Percentiles rank a stretch among this genome's conserved stretches.
These are phyloP conservation scores for Cryptococcus sp. DNA, from an alignment of 1,284 basidiomycete genomes.

Conservation along the genomic window DNA sequence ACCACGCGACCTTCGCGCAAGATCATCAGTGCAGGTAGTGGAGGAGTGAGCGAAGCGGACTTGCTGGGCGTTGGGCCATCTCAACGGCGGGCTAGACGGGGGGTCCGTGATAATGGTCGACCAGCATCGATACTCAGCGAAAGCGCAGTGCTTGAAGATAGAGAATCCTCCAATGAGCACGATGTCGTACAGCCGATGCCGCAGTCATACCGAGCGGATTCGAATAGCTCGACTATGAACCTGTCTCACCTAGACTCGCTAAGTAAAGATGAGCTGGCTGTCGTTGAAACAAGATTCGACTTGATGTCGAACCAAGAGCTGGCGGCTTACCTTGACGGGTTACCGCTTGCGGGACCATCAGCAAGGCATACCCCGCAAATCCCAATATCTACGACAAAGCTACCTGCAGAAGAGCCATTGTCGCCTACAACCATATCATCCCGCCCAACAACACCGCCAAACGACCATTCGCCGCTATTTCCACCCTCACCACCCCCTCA, in stretches of 20 bases:
- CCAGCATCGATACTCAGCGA: conserved; percentile 6
- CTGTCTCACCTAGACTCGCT: conserved; percentile 31
- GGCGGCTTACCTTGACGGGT: conserved; percentile 14
- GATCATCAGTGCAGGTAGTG: background rate
- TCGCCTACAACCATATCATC: too few species aligned
- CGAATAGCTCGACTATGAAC: conserved; percentile 1
- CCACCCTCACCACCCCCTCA: conserved; percentile 43
- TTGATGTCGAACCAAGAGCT: conserved; percentile 42
- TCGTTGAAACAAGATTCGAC: conserved; percentile 40
- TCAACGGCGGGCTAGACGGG: background rate
- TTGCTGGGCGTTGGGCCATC: conserved; percentile 27
- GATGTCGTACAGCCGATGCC: background rate
- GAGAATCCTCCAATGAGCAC: background rate
- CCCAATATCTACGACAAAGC: background rate
- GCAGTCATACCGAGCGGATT: conserved; percentile 8
- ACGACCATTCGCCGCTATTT: conserved; percentile 33
- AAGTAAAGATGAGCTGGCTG: conserved; percentile 32
- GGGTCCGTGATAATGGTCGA: background rate
- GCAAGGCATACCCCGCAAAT: background rate
- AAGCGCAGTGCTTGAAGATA: conserved; percentile 4
- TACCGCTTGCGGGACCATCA: too few species aligned
- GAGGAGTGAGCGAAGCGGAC: conserved; percentile 23
- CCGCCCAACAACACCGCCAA: background rate
- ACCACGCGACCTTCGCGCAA: conserved; percentile 9
- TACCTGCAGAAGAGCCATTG: background rate